Conservation (phyloP, 768 basidiomycete species). For the Lactifluus volemus region DNA sequence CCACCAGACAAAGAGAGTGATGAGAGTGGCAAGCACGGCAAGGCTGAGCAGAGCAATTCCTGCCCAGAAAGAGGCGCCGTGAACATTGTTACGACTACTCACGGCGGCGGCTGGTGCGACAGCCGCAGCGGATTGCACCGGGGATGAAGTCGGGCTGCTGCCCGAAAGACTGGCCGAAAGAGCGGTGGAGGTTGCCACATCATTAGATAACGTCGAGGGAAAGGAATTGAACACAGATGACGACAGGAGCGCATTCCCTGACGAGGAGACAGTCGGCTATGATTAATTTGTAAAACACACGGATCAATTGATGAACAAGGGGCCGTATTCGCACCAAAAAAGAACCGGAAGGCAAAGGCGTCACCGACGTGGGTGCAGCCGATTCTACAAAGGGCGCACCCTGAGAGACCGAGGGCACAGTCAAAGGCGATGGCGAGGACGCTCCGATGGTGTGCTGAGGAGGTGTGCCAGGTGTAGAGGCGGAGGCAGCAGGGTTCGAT, state of each 20-base stretch:
- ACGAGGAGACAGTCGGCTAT: neutral
- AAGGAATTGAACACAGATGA: neutral
- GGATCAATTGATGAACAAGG: neutral
- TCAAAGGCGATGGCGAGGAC: neutral
- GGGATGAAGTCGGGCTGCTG: neutral
- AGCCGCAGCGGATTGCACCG: neutral
- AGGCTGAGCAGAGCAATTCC: slow-evolving; percentile 23
- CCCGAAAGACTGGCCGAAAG: neutral
- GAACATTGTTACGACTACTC: neutral
- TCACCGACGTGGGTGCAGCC: neutral
- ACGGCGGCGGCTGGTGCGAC: neutral
- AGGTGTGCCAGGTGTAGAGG: neutral
- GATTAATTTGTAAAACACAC: neutral
- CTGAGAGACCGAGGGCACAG: neutral
- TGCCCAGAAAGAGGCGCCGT: slow-evolving; percentile 18
- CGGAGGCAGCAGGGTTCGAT: neutral
- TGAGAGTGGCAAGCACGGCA: slow-evolving; percentile 18
- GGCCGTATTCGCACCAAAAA: neutral
- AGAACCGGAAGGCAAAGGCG: neutral
- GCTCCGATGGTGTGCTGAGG: neutral
- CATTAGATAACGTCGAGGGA: neutral
- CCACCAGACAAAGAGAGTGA: slow-evolving; percentile 23
- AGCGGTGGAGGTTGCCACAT: neutral
- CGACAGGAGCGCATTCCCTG: neutral
- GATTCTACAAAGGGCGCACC: neutral